Percentiles rank a stretch among this genome's conserved stretches.
Evolutionary conservation across 2,329 filamentous ascomycete genomes (phyloP).

Genomic region (Talaromyces sp.): DNA sequence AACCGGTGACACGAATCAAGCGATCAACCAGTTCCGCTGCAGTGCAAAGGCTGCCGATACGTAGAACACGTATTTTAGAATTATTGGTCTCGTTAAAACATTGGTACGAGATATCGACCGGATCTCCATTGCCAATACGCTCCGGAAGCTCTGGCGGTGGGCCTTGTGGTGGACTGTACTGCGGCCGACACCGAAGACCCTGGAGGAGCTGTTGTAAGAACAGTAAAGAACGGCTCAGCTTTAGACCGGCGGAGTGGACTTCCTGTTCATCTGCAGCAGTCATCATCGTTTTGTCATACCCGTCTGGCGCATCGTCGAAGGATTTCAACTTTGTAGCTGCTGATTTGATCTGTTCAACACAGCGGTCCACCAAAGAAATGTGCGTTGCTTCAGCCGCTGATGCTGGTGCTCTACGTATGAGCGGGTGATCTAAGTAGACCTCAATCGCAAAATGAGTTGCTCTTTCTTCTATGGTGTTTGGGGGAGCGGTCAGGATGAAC

Average conservation of each 20-base stretch:
- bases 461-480: constrained; percentile 58
- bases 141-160: constrained; percentile 54
- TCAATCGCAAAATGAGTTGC: constrained; percentile 68
- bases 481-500: constrained; percentile 65
- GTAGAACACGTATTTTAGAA: constrained; percentile 57
- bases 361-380: constrained; percentile 65
- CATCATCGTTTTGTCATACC: constrained; percentile 51
- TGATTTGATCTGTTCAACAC: constrained; percentile 62
- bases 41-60: constrained; percentile 67
- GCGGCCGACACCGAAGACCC: constrained; percentile 45
- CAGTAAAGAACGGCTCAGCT: constrained; percentile 64
- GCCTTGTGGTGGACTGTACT: constrained; percentile 58
- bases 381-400: constrained; percentile 56
- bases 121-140: constrained; percentile 55
- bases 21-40: constrained; percentile 63
- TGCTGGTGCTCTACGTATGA: constrained; percentile 37
- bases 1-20: constrained; percentile 65
- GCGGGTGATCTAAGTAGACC: constrained; percentile 58
- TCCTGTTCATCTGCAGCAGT: constrained; percentile 47
- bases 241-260: constrained; percentile 51
- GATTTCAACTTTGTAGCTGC: constrained; percentile 56
- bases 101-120: constrained; percentile 66
- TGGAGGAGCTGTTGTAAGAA: constrained; percentile 64
- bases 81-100: constrained; percentile 59
- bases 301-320: constrained; percentile 40